These are phyloP conservation scores for Podila verticillata DNA, from an alignment of 192 early-diverging fungal genomes.

Conservation along the genomic window DNA sequence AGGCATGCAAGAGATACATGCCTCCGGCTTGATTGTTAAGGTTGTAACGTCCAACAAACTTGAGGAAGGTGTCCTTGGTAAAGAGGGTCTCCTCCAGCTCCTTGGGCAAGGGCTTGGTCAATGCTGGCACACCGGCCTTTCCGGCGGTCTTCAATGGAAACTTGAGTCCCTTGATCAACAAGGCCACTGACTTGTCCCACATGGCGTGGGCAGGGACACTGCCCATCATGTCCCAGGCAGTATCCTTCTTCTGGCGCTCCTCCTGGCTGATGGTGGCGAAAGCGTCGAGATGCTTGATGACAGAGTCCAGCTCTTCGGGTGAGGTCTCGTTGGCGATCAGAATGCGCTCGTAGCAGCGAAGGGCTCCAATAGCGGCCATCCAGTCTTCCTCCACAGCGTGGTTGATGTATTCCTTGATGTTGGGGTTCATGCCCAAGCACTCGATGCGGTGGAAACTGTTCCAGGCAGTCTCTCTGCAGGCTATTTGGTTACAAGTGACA, in stretches of 20 bases:
- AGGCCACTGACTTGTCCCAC: slow-evolving; percentile 53
- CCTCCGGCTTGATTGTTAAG: slow-evolving; percentile 74
- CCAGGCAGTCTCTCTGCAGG: slow-evolving; percentile 56
- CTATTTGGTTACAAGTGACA: background rate
- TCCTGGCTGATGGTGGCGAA: slow-evolving; percentile 66
- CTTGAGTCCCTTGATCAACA: slow-evolving; percentile 56
- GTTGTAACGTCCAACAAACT: slow-evolving; percentile 66
- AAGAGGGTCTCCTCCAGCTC: slow-evolving; percentile 57
- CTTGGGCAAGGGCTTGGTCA: slow-evolving; percentile 61
- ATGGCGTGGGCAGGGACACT: slow-evolving; percentile 40
- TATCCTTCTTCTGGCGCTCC: slow-evolving; percentile 64
- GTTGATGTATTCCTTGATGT: slow-evolving; percentile 53
- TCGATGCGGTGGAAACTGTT: slow-evolving; percentile 60
- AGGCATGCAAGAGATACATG: slow-evolving; percentile 66
- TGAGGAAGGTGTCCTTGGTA: slow-evolving; percentile 62
- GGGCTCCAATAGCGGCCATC: slow-evolving; percentile 59
- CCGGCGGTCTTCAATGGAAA: slow-evolving; percentile 57
- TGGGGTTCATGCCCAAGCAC: slow-evolving; percentile 55
- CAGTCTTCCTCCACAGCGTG: slow-evolving; percentile 54
- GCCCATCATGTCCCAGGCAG: slow-evolving; percentile 66
- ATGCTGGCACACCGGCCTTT: slow-evolving; percentile 24
- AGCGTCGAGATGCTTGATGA: slow-evolving; percentile 58
- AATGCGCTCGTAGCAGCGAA: slow-evolving; percentile 57
- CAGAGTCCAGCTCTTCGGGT: slow-evolving; percentile 51
- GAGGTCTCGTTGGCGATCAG: slow-evolving; percentile 58